These are phyloP conservation scores for Alternaria dauci DNA, from an alignment of 2,329 filamentous ascomycete species.

Conservation along the genomic window DNA sequence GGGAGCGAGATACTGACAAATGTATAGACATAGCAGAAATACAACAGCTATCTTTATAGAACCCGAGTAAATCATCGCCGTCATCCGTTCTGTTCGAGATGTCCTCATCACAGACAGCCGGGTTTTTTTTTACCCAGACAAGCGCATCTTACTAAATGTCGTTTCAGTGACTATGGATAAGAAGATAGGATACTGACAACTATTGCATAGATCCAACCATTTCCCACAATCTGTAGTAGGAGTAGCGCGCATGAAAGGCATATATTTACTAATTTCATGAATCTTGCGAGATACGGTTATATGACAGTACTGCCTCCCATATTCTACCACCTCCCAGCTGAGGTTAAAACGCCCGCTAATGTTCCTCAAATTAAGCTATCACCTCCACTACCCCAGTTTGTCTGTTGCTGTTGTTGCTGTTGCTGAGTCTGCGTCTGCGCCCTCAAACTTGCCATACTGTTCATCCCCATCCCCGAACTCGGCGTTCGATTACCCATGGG, in stretches of 20 bases:
- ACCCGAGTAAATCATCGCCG: background rate
- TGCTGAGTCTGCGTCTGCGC: slow-evolving; percentile 37
- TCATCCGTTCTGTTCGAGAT: background rate
- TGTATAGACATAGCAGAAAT: background rate
- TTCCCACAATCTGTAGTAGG: no score
- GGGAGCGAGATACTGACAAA: background rate
- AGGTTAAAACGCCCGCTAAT: no score
- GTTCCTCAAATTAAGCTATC: slow-evolving; percentile 40
- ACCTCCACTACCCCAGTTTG: slow-evolving; percentile 34
- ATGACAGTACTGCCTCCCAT: no score
- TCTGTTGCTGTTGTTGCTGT: slow-evolving; percentile 23
- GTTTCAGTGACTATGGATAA: background rate
- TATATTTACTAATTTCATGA: no score
- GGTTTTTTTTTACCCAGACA: background rate
- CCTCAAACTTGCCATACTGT: slow-evolving; percentile 36
- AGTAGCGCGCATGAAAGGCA: no score
- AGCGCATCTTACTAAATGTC: background rate
- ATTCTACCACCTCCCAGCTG: no score
- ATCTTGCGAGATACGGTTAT: no score
- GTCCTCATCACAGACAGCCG: background rate
- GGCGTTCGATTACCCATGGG: slow-evolving; percentile 27
- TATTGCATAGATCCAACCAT: background rate
- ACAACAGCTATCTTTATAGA: background rate
- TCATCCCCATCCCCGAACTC: slow-evolving; percentile 37
- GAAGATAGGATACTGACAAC: no score